Evolutionary conservation across 352 stramenopile genomes (phyloP).

Genomic region (Globisporangium abappressorium): DNA sequence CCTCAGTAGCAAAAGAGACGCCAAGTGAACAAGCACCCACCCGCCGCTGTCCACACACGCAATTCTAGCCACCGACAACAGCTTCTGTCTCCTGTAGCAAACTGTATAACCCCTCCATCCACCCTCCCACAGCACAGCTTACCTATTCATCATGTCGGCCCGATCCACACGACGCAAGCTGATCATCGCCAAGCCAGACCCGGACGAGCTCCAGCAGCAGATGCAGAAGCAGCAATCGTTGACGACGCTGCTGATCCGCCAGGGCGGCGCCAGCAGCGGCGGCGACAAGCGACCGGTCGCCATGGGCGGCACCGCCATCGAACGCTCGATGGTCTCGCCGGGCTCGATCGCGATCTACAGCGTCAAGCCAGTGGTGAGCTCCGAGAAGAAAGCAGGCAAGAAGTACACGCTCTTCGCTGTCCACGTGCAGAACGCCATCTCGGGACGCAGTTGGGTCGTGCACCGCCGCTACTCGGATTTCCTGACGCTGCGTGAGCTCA

Average conservation of each 20-base stretch:
- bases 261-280: conserved; percentile 20
- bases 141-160: conserved; percentile 1
- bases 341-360: conserved; percentile 59
- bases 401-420: conserved; percentile 59
- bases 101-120: neutral
- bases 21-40: neutral
- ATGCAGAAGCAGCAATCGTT: conserved; percentile 16
- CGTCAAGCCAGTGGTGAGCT: conserved; percentile 43
- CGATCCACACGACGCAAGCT: conserved; percentile 19
- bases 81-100: neutral
- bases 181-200: conserved; percentile 17
- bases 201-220: conserved; percentile 16
- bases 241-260: conserved; percentile 43
- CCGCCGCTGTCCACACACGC: neutral
- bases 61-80: conserved; percentile 3
- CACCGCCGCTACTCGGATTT: conserved; percentile 70
- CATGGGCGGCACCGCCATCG: conserved; percentile 62
- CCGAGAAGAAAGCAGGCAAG: conserved; percentile 27
- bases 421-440: conserved; percentile 72
- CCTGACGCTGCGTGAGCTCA: conserved; percentile 45
- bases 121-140: neutral
- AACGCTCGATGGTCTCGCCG: conserved; percentile 59
- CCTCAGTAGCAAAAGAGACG: conserved; percentile 17
- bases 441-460: conserved; percentile 67
- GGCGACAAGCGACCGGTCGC: conserved; percentile 38